Percentiles rank a stretch among this genome's conserved stretches.
phyloP scores from a whole-genome alignment of 2,329 filamentous ascomycete species.

The Graphilbum sp. region DNA sequence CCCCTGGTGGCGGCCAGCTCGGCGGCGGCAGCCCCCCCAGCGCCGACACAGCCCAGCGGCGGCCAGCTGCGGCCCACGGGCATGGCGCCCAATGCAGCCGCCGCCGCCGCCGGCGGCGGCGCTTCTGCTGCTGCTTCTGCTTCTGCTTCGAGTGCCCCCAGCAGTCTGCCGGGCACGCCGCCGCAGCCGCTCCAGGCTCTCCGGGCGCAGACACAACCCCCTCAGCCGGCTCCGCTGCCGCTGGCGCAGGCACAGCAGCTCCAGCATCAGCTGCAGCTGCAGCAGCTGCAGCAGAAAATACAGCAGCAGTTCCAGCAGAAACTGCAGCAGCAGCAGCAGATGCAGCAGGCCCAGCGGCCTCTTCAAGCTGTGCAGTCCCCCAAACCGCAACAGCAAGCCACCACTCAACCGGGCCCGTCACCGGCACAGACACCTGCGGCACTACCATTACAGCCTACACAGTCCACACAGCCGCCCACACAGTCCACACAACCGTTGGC shows the following conservation, averaged over 20 bases:
- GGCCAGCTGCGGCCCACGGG: no score
- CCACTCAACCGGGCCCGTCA: slow-evolving; percentile 3
- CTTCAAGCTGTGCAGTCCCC: slow-evolving; percentile 2
- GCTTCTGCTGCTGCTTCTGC: not conserved
- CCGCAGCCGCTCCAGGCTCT: not conserved
- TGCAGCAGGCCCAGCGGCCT: slow-evolving; percentile 1
- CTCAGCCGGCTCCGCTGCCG: not conserved
- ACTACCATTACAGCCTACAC: not conserved
- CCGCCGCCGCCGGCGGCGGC: not conserved
- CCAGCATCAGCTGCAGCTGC: slow-evolving; percentile 2
- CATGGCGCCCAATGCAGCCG: no score
- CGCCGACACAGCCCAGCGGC: no score
- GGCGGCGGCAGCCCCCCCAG: no score
- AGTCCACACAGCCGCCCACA: not conserved
- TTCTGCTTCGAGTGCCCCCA: not conserved
- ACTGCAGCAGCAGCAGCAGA: not conserved
- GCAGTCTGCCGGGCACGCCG: not conserved
- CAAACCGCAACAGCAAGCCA: slow-evolving; percentile 5
- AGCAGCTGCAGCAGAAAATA: not conserved
- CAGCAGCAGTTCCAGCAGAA: not conserved
- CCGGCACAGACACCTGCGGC: not conserved
- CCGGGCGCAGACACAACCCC: not conserved
- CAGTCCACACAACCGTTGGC: no score
- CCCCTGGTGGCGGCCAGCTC: no score
- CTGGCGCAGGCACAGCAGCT: not conserved